Percentiles rank a stretch among this genome's conserved stretches.
phyloP scores from a whole-genome alignment of 2,329 filamentous ascomycete genomes.

The Pestalotiopsis sp. region DNA sequence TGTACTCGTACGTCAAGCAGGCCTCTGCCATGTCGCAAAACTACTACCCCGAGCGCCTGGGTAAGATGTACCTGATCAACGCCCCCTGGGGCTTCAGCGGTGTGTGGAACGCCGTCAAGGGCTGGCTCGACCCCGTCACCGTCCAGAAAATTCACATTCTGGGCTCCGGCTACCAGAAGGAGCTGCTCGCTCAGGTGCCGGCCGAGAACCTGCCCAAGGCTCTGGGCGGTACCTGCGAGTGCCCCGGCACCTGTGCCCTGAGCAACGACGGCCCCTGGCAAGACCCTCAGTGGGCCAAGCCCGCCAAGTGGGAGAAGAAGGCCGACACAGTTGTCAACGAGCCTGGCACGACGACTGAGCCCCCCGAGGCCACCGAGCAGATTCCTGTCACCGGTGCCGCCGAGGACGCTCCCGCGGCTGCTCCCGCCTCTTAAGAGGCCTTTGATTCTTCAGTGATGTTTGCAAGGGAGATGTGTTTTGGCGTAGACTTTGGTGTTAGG shows the following conservation, averaged over 20 bases:
- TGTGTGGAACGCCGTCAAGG: slow-evolving; percentile 85
- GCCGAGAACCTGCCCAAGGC: slow-evolving; percentile 86
- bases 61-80: slow-evolving; percentile 97
- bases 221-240: slow-evolving; percentile 85
- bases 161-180: slow-evolving; percentile 77
- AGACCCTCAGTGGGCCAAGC: slow-evolving; percentile 67
- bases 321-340: slow-evolving; percentile 32
- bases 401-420: slow-evolving; percentile 19
- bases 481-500: slow-evolving; percentile 6
- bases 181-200: slow-evolving; percentile 83
- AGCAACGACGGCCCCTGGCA: slow-evolving; percentile 93
- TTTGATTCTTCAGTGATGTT: slow-evolving; percentile 2
- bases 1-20: slow-evolving; percentile 85
- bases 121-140: slow-evolving; percentile 95
- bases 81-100: slow-evolving; percentile 92
- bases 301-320: slow-evolving; percentile 62
- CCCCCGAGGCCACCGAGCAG: slow-evolving; percentile 14
- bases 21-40: slow-evolving; percentile 93
- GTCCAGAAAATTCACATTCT: slow-evolving; percentile 95
- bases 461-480: slow-evolving; percentile 11
- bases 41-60: slow-evolving; percentile 97
- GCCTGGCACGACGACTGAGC: slow-evolving; percentile 29
- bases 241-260: slow-evolving; percentile 78
- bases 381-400: slow-evolving; percentile 6
- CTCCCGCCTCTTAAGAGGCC: slow-evolving; percentile 31